A percentile compares a stretch with the other conserved stretches of the same genome.
Evolutionary conservation across 345 rosid species (phyloP).

Genomic region (Mercurialis annua): DNA sequence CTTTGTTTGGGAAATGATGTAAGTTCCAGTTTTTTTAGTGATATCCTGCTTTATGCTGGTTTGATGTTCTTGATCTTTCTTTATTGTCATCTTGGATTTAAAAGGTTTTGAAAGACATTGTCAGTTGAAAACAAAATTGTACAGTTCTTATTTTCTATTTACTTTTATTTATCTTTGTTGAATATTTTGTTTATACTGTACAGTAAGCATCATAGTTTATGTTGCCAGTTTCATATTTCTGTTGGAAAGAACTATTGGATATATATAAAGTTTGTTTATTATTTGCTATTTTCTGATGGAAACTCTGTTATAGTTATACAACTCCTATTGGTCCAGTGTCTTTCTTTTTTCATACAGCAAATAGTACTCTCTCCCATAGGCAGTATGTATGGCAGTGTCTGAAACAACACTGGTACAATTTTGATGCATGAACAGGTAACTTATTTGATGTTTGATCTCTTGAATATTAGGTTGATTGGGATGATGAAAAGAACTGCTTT

Average conservation of each 20-base stretch:
- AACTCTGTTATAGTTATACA: not conserved
- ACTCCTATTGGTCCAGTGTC: not conserved
- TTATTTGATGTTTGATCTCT: constrained; percentile 10
- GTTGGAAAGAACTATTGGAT: not conserved
- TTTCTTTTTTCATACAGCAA: not conserved
- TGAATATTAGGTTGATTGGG: constrained; percentile 74
- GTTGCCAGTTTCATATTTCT: not conserved
- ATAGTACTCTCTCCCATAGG: not conserved
- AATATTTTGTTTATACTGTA: not conserved
- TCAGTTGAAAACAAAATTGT: not conserved
- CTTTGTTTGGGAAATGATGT: constrained; percentile 95
- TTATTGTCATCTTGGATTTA: not conserved
- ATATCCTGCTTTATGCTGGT: constrained; percentile 5
- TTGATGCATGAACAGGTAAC: not conserved
- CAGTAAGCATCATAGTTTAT: not conserved
- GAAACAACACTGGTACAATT: not conserved
- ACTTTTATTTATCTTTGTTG: not conserved
- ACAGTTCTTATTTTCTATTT: not conserved
- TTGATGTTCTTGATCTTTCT: not conserved
- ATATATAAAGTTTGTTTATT: no score
- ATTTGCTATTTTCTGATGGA: not conserved
- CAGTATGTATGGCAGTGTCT: not conserved
- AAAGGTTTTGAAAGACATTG: not conserved
- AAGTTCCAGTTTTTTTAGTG: constrained; percentile 32
- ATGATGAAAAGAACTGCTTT: constrained; percentile 74